Evolutionary conservation across 2,329 filamentous ascomycete genomes (phyloP), one percentile per base, ranked within the genome.

Genomic region (Clonostachys rosea): DNA sequence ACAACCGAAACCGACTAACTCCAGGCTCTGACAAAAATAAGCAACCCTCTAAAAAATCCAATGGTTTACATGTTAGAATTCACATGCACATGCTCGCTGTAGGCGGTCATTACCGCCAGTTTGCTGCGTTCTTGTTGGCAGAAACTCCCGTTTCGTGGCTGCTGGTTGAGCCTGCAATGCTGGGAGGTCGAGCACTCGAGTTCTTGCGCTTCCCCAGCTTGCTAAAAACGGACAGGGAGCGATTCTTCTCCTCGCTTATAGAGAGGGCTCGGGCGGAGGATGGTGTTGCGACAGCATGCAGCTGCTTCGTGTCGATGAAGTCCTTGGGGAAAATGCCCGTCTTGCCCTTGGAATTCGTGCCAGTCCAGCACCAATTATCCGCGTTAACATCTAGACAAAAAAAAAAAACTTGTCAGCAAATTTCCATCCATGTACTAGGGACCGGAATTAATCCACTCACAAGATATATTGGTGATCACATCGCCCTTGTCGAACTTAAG

Each of bases 401-500:
- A 35, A 18, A 8, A 5, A 14, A n/a, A 16, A 35, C 42, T 47
- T 57, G 33, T 58, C 52, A 18, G 20, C 11, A 12, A 9, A 24
- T 5, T 4, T 39, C 18, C 17, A 12, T 16, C 9, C 24, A 30
- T 10, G 24, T 30, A 5, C 24, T 30, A 10, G 9, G 24, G 24
- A 10, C 24, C 9, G 44, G 8, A 44, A 30, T 10, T 10, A 8
- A 10, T 14, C 7, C 34, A 70, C 75, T 68, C 57, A 76, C 76
- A 79, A 45, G 65, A 67, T 20, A 80, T 89, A 64, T 84, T 89
- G 52, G 74, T 81, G 14, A 87, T 84, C 4, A 75, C 70, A 52
- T 88, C 84, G 17, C 80, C 81, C 58, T 84, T 85, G 33, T 84
- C 82, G 56, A 88, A 79, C 52, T 67, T 72, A n/a, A 82, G 64